Conservation (phyloP, 306 rosid species). For the Corylus heterophylla region DNA sequence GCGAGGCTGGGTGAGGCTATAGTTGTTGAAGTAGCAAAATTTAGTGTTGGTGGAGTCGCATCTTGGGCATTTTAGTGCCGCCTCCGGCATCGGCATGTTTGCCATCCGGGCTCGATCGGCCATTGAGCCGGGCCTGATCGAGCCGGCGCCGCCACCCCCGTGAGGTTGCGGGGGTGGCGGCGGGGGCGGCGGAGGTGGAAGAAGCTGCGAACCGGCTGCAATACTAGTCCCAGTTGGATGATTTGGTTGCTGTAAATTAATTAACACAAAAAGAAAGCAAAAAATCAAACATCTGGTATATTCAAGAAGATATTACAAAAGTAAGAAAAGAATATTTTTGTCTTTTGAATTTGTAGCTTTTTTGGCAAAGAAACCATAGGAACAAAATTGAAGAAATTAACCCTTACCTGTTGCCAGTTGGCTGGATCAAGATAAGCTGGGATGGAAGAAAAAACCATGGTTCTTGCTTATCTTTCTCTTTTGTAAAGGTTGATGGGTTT, state of each 20-base stretch:
- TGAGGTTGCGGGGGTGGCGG: constrained; percentile 41
- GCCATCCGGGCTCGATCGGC: constrained; percentile 88
- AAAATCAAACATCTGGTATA: constrained; percentile 64
- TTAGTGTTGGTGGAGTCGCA: constrained; percentile 92
- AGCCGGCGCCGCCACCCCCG: constrained; percentile 37
- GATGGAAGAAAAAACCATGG: constrained; percentile 87
- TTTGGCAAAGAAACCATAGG: constrained; percentile 10
- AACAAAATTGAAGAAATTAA: constrained; percentile 30
- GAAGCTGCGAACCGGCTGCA: constrained; percentile 41
- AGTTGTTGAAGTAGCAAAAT: constrained; percentile 92
- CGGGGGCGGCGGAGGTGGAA: constrained; percentile 41
- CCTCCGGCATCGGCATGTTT: constrained; percentile 72
- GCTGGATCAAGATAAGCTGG: constrained; percentile 88
- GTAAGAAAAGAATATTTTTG: constrained; percentile 52
- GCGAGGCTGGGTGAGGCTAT: constrained; percentile 91
- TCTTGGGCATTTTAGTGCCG: constrained; percentile 71
- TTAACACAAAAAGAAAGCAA: constrained; percentile 7
- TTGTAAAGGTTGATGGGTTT: constrained; percentile 60
- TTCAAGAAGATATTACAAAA: constrained; percentile 64
- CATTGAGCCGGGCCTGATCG: constrained; percentile 77
- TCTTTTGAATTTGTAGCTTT: constrained; percentile 40
- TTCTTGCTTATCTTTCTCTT: constrained; percentile 51
- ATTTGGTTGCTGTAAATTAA: constrained; percentile 40
- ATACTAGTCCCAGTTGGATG: constrained; percentile 35
- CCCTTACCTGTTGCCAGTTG: constrained; percentile 87